Evolutionary conservation across 495 filamentous ascomycete species (phyloP).

Genomic region (Neurospora sp.): DNA sequence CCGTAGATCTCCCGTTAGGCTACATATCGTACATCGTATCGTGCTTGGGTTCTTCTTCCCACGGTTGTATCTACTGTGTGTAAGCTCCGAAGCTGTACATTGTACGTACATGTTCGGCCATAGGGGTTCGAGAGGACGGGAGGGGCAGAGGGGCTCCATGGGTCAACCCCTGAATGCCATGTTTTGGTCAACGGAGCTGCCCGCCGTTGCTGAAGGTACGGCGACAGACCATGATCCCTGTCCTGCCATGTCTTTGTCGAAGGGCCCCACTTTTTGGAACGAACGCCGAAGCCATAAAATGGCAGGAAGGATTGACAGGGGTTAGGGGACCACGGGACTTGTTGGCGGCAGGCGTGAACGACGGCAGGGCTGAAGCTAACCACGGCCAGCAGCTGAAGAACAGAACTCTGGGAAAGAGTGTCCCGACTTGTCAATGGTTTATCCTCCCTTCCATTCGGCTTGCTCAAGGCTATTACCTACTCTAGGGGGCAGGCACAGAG

Average conservation of each 20-base stretch:
- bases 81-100: not conserved
- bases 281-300: not conserved
- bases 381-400: not conserved
- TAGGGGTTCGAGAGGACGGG: not conserved
- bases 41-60: not conserved
- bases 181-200: not conserved
- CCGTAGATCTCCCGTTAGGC: not conserved
- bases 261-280: not conserved
- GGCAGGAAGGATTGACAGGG: not conserved
- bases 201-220: not conserved
- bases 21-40: not conserved
- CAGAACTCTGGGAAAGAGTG: not conserved
- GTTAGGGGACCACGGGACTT: not conserved
- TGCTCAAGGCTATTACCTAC: not conserved
- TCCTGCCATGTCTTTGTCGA: not conserved
- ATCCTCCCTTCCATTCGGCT: not conserved
- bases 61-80: not conserved
- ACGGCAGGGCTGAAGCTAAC: not conserved
- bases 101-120: not conserved
- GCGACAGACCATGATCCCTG: not conserved
- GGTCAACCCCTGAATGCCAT: not conserved
- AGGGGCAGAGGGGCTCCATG: not conserved
- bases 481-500: not conserved
- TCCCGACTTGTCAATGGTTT: not conserved
- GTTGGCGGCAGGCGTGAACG: not conserved